Evolutionary conservation across 495 filamentous ascomycete genomes (phyloP), one percentile per base, ranked within the genome.

Genomic region (Filosporella fistucella): DNA sequence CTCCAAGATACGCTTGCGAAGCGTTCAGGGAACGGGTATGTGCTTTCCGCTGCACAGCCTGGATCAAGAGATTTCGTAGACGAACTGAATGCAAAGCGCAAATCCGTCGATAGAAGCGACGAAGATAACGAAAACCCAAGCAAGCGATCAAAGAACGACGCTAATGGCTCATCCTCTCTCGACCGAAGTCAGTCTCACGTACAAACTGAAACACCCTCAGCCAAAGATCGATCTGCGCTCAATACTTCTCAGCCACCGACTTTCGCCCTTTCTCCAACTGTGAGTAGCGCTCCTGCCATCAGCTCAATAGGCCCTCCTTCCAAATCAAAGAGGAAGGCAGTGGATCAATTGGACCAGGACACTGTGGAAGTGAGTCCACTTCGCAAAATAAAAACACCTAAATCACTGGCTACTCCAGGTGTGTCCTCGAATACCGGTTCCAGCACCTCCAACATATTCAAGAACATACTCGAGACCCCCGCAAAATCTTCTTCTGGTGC

Each of bases 381-480:
- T n/a, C 21, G 33, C 16, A 28, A 37, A 23, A 25, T 65, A 26
- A 58, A 61, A 34, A 46, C 16, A 1, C 37, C 59, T 28, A 54
- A 47, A 4, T 22, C 37, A 5, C 12, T 21, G 11, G 3, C 21
- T 33, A 52, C n/a, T 42, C 28, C 32, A 47, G n/a, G n/a, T n/a
- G n/a, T n/a, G n/a, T n/a, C n/a, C n/a, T n/a, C n/a, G n/a, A n/a
- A 23, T 32, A 33, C 33, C 28, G 54, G 54, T n/a, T 70, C 67
- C 17, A 47, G 60, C 14, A 70, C 67, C 1, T 63, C 63, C 14
- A 70, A 63, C 21, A 51, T 68, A 3, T 66, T 70, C 58, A 67
- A 60, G 37, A 54, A 51, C 21, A 62, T 67, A 30, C 46, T 57
- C 13, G 53, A 59, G 13, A 57, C 44, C 17, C 47, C 49, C 6